Base-by-base conservation (phyloP, 2,329 filamentous ascomycete genomes). In the Ophiostoma piceae region DNA sequence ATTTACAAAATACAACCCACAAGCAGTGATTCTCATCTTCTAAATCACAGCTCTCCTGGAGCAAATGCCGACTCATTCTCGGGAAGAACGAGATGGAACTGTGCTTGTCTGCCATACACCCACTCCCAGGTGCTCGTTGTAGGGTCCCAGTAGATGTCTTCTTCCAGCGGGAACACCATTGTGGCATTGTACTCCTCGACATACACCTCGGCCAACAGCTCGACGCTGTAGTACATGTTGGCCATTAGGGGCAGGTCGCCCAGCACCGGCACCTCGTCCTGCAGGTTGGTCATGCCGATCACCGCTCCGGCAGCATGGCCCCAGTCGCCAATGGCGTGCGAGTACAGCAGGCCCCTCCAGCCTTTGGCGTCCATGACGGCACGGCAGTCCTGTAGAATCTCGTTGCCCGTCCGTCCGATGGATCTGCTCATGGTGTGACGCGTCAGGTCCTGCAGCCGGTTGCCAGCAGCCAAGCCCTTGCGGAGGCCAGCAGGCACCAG, bases 231-330 rank as follows among this genome's bases (percentile, higher is more conserved):
- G 74, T 83, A 84, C 9, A 79, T 83, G 60, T 81, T 76, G 67
- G 79, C 76, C 54, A 84, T 73, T 14, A 84, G 72, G 0, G 80
- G 81, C 64, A 84, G 72, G 47, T 84, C 82, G 11, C 83, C 83
- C 0, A 84, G 74, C 5, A 81, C 76, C 0, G 81, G 80, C 6
- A 84, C 83, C n/a, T 75, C 75, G 3, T 81, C 79, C 73, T 84
- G 83, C 22, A 84, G 76, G 71, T 84, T 84, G 1, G 81, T 82
- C 82, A 84, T 84, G 54, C 82, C 82, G 68, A 84, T 82, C 5
- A 83, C 71, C 0, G 82, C 80, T 0, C 83, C 83, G 0, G 82
- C 83, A 1, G 81, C 80, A 71, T 84, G 83, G 1, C 83, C 83
- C 79, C 81, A 84, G 75, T 84, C 83, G 12, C 83, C 83, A 16